Evolutionary conservation across 23 red algal genomes (phyloP).

Genomic region (Gracilaria caudata): DNA sequence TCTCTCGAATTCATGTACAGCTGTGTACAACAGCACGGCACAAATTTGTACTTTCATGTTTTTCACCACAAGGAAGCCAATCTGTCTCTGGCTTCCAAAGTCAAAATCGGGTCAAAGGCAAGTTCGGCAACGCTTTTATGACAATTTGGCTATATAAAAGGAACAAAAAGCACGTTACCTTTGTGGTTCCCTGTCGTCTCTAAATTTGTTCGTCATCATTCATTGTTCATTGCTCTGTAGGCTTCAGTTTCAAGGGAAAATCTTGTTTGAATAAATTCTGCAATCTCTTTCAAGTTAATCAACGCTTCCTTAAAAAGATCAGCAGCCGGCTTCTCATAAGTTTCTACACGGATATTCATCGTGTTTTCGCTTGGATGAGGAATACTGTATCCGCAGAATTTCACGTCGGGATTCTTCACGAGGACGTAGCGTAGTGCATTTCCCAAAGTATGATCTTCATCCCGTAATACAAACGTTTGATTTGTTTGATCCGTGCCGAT

Average conservation of each 20-base stretch:
- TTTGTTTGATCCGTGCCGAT: conserved; percentile 50
- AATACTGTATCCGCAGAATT: conserved; percentile 95
- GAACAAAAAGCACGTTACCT: neutral
- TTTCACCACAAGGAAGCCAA: no score
- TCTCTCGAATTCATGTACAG: no score
- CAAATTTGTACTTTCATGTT: no score
- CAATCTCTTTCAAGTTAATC: conserved; percentile 52
- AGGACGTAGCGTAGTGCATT: conserved; percentile 96
- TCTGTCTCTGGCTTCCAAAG: no score
- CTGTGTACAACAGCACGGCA: no score
- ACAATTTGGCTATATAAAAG: no score
- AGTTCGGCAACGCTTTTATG: no score
- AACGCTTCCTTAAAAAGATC: conserved; percentile 66
- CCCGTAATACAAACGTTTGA: conserved; percentile 72
- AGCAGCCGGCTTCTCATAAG: conserved; percentile 53
- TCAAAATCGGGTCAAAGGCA: no score
- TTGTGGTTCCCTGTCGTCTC: neutral
- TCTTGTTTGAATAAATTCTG: conserved; percentile 34
- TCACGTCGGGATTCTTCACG: conserved; percentile 58
- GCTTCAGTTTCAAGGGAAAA: conserved; percentile 56
- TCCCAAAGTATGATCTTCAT: conserved; percentile 96
- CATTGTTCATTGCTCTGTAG: conserved; percentile 41
- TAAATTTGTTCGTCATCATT: neutral
- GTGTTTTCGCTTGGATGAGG: conserved; percentile 96
- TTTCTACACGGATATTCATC: conserved; percentile 88